phyloP scores from a whole-genome alignment of 2,329 filamentous ascomycete species.

The Coleophoma eucalyptorum region DNA sequence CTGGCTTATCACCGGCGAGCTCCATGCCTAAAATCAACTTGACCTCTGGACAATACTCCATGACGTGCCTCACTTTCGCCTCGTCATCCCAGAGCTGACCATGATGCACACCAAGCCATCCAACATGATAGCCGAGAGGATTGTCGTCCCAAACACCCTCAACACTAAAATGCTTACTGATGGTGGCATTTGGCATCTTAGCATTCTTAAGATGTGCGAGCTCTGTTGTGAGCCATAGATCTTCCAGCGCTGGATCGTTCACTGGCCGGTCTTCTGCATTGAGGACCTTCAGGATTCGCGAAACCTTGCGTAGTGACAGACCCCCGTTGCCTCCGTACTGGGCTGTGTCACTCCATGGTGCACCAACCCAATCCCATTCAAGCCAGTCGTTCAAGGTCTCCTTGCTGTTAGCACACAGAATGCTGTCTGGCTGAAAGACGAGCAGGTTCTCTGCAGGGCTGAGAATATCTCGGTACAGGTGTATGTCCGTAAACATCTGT shows the following conservation, averaged over 20 bases:
- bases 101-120: conserved; percentile 30
- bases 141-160: conserved; percentile 45
- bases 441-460: conserved; percentile 49
- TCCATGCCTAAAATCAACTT: conserved; percentile 52
- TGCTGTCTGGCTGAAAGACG: conserved; percentile 50
- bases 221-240: conserved; percentile 40
- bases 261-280: conserved; percentile 32
- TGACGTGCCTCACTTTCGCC: conserved; percentile 41
- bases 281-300: conserved; percentile 19
- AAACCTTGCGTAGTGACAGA: conserved; percentile 20
- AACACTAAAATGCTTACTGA: conserved; percentile 39
- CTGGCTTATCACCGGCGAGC: conserved; percentile 36
- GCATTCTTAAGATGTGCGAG: conserved; percentile 24
- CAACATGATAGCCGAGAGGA: conserved; percentile 50
- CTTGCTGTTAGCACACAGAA: conserved; percentile 49
- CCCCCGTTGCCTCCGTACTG: conserved; percentile 25
- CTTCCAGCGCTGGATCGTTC: conserved; percentile 43
- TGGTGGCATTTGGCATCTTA: conserved; percentile 14
- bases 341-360: conserved; percentile 20
- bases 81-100: conserved; percentile 41
- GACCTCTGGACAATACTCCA: conserved; percentile 52
- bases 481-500: conserved; percentile 43
- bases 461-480: conserved; percentile 49
- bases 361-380: conserved; percentile 41
- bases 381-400: conserved; percentile 48